Evolutionary conservation across 257 asterid species (phyloP).

Genomic region (Solanum appendiculatum): DNA sequence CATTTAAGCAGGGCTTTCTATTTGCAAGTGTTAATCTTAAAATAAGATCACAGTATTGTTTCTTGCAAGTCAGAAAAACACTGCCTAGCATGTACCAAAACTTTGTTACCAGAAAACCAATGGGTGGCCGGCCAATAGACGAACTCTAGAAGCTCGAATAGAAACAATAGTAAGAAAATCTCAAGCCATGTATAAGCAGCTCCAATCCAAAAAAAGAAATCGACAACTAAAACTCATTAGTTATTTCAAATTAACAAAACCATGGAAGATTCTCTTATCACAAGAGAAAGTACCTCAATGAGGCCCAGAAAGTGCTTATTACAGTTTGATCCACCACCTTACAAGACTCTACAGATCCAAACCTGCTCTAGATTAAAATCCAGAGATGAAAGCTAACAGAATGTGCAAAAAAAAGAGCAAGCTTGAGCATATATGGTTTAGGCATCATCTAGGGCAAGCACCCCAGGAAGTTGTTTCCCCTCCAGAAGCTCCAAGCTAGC

Average conservation of each 20-base stretch:
- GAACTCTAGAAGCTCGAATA: not conserved
- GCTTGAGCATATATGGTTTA: constrained; percentile 6
- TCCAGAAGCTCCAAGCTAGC: constrained; percentile 94
- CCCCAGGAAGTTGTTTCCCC: constrained; percentile 83
- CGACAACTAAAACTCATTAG: not conserved
- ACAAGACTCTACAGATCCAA: not conserved
- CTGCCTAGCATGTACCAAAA: not conserved
- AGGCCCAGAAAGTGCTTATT: not conserved
- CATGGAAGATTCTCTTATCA: not conserved
- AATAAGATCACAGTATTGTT: not conserved
- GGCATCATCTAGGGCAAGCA: constrained; percentile 69
- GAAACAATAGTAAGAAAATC: not conserved
- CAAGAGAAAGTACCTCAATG: not conserved
- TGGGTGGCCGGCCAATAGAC: not conserved
- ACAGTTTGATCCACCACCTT: not conserved
- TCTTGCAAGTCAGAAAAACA: not conserved
- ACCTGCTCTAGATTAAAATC: not conserved
- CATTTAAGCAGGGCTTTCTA: not conserved
- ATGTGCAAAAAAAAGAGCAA: constrained; percentile 1
- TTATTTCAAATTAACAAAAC: not conserved
- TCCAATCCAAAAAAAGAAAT: not conserved
- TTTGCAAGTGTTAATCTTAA: not conserved
- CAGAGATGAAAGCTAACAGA: not conserved
- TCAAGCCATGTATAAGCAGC: not conserved
- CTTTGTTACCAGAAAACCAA: not conserved